Evolutionary conservation across 768 basidiomycete genomes (phyloP).

Genomic region (Suillus paluster): DNA sequence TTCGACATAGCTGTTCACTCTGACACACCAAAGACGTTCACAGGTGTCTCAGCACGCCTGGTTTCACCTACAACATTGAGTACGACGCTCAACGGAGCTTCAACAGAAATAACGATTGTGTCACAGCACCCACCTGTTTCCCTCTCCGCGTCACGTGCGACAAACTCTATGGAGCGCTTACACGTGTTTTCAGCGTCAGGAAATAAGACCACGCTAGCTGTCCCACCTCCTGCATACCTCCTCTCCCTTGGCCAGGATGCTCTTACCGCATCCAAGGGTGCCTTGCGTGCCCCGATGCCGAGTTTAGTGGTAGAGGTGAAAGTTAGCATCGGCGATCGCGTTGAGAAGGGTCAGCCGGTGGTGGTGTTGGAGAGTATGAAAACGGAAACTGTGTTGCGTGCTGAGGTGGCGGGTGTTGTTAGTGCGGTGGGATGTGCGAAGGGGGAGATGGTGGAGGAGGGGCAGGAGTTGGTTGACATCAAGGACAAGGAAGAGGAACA

Average conservation of each 20-base stretch:
- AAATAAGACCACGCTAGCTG: constrained; percentile 63
- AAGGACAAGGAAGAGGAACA: constrained; percentile 50
- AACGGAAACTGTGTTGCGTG: constrained; percentile 88
- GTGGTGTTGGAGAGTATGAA: constrained; percentile 97
- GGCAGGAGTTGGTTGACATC: constrained; percentile 75
- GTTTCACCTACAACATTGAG: constrained; percentile 55
- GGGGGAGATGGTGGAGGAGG: constrained; percentile 93
- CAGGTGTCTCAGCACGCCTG: constrained; percentile 61
- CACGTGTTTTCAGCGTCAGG: constrained; percentile 70
- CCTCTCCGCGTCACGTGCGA: constrained; percentile 56
- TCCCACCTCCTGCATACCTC: constrained; percentile 76
- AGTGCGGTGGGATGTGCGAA: constrained; percentile 74
- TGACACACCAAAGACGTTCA: constrained; percentile 41
- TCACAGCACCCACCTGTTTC: constrained; percentile 63
- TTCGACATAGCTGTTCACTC: constrained; percentile 58
- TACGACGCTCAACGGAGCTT: constrained; percentile 55
- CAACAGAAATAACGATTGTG: constrained; percentile 68
- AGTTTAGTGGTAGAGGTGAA: constrained; percentile 89
- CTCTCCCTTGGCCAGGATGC: constrained; percentile 66
- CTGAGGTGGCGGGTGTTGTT: constrained; percentile 70
- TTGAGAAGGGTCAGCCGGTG: constrained; percentile 80
- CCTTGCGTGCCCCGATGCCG: constrained; percentile 88
- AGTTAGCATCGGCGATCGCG: constrained; percentile 75
- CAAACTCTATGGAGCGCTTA: constrained; percentile 69
- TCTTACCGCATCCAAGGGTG: constrained; percentile 59